Evolutionary conservation across 352 stramenopile genomes (phyloP).

Genomic region (Phytophthora pisi): DNA sequence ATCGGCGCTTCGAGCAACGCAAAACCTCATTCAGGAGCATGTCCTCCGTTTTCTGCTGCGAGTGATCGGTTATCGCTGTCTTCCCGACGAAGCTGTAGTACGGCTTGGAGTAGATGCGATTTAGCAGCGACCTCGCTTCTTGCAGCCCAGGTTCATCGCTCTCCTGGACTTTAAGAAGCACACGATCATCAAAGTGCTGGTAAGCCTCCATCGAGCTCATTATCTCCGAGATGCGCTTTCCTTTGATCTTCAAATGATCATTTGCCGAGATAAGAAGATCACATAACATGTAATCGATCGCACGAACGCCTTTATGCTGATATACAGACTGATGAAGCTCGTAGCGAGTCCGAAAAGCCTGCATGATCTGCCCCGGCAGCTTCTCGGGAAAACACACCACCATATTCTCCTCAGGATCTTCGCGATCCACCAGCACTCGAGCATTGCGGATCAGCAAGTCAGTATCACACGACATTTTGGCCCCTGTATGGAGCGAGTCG

Average conservation of each 20-base stretch:
- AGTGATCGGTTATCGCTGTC: slow-evolving; percentile 59
- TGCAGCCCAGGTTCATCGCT: slow-evolving; percentile 58
- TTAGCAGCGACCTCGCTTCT: slow-evolving; percentile 57
- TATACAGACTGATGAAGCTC: slow-evolving; percentile 90
- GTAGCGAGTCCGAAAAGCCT: slow-evolving; percentile 88
- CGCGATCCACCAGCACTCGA: slow-evolving; percentile 66
- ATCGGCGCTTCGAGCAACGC: slow-evolving; percentile 38
- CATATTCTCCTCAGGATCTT: slow-evolving; percentile 47
- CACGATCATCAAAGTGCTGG: slow-evolving; percentile 81
- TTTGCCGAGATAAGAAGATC: slow-evolving; percentile 80
- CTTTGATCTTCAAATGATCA: slow-evolving; percentile 64
- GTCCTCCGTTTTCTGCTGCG: slow-evolving; percentile 44
- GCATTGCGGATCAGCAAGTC: slow-evolving; percentile 78
- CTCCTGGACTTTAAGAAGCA: slow-evolving; percentile 78
- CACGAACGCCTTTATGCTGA: slow-evolving; percentile 81
- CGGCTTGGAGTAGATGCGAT: slow-evolving; percentile 67
- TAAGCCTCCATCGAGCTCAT: slow-evolving; percentile 73
- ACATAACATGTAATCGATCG: slow-evolving; percentile 91
- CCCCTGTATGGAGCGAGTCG: slow-evolving; percentile 78
- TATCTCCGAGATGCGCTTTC: slow-evolving; percentile 69
- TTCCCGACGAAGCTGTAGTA: slow-evolving; percentile 85
- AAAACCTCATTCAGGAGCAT: slow-evolving; percentile 72
- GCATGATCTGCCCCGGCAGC: slow-evolving; percentile 83
- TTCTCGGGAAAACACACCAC: slow-evolving; percentile 90
- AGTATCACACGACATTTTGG: slow-evolving; percentile 76